phyloP scores from a whole-genome alignment of 2,329 filamentous ascomycete genomes.

The Akanthomyces muscarius region DNA sequence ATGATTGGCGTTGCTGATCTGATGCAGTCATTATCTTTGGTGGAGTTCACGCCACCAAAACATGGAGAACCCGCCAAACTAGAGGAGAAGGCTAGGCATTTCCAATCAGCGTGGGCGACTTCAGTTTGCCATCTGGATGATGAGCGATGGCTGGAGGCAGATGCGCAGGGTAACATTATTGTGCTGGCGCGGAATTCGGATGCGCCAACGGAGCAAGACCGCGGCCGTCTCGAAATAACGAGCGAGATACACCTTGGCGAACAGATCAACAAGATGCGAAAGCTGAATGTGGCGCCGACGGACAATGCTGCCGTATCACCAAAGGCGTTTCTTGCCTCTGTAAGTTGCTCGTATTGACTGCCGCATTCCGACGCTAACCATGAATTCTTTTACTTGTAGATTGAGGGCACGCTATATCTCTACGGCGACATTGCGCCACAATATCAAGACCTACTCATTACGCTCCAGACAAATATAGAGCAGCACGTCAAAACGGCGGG shows the following conservation, averaged over 20 bases:
- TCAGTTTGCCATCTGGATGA: conserved; percentile 68
- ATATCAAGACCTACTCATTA: conserved; percentile 76
- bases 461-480: conserved; percentile 70
- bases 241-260: conserved; percentile 86
- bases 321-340: conserved; percentile 83
- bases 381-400: conserved; percentile 42
- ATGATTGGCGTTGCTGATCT: conserved; percentile 83
- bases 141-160: conserved; percentile 75
- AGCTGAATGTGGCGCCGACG: conserved; percentile 63
- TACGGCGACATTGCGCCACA: conserved; percentile 72
- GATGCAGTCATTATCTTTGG: conserved; percentile 84
- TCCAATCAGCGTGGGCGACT: conserved; percentile 77
- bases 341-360: conserved; percentile 42
- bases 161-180: conserved; percentile 82
- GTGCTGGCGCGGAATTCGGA: conserved; percentile 70
- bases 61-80: conserved; percentile 59
- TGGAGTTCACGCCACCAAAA: conserved; percentile 62
- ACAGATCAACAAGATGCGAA: conserved; percentile 84
- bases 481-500: conserved; percentile 65
- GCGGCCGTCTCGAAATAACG: conserved; percentile 64
- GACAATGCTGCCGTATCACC: conserved; percentile 68
- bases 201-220: conserved; percentile 72
- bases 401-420: conserved; percentile 88
- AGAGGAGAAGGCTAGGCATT: conserved; percentile 73
- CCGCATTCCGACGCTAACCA: conserved; percentile 21